phyloP scores from a whole-genome alignment of 2,329 filamentous ascomycete species.

The Diaporthe citrichinensis region DNA sequence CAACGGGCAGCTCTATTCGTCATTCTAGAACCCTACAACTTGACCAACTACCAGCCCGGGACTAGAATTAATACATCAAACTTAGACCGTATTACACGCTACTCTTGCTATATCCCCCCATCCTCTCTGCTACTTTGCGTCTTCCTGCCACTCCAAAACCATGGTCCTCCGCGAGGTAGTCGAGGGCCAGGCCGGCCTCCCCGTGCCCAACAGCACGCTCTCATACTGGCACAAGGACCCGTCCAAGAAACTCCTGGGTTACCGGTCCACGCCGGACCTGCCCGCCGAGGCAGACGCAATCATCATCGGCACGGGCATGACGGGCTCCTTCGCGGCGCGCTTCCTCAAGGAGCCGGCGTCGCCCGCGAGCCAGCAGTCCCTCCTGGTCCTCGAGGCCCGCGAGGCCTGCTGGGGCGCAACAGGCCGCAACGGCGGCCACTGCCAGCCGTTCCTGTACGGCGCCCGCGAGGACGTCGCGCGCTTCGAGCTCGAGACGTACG shows the following conservation, averaged over 20 bases:
- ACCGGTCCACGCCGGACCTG: constrained; percentile 75
- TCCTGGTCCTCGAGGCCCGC: constrained; percentile 82
- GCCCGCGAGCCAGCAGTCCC: constrained; percentile 54
- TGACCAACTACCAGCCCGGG: no score
- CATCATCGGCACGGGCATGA: constrained; percentile 82
- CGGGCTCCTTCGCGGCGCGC: constrained; percentile 79
- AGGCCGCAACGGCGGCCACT: constrained; percentile 82
- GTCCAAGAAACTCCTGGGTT: constrained; percentile 74
- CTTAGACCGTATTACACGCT: neutral
- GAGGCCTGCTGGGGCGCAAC: constrained; percentile 89
- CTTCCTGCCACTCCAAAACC: neutral
- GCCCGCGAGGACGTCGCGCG: constrained; percentile 71
- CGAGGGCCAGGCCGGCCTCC: constrained; percentile 66
- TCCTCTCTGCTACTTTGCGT: neutral
- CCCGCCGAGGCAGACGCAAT: constrained; percentile 77
- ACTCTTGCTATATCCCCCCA: neutral
- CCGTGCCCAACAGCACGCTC: constrained; percentile 70
- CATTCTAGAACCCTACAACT: neutral
- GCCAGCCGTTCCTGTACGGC: constrained; percentile 78
- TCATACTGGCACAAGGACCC: constrained; percentile 84
- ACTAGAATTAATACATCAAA: neutral
- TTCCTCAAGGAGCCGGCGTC: constrained; percentile 65
- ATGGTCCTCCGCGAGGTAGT: constrained; percentile 45
- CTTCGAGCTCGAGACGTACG: constrained; percentile 81
- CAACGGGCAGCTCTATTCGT: constrained; percentile 7